Evolutionary conservation across 176 grass and related monocot genomes (phyloP).

Genomic region (Carex pumila): DNA sequence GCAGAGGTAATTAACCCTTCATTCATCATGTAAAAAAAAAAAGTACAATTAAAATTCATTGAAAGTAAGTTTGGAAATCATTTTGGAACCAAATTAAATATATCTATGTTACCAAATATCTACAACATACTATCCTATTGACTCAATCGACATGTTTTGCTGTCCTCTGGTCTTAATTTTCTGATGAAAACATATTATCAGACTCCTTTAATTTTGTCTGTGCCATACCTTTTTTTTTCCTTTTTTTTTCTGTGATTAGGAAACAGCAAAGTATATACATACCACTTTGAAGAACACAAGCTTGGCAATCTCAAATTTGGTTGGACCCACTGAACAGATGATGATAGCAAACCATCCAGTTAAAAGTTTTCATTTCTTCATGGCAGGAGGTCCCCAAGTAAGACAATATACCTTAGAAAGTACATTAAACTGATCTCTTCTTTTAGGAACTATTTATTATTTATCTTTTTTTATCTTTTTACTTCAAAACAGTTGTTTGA

Average conservation of each 20-base stretch:
- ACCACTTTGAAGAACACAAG: conserved; percentile 21
- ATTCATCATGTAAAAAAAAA: background rate
- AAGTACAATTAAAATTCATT: background rate
- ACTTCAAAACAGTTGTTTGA: background rate
- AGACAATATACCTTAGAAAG: background rate
- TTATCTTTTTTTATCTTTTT: background rate
- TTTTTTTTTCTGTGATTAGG: background rate
- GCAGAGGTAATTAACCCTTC: conserved; percentile 14
- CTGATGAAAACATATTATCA: background rate
- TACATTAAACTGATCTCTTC: background rate
- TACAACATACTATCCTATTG: background rate
- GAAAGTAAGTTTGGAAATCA: background rate
- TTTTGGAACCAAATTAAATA: background rate
- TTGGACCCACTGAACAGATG: conserved; percentile 30
- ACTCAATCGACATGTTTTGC: background rate
- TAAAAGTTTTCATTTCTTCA: conserved; percentile 25
- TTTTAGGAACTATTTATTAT: background rate
- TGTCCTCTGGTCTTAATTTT: background rate
- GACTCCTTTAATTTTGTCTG: background rate
- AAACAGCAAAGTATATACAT: conserved; percentile 17
- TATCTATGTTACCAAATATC: background rate
- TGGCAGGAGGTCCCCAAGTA: conserved; percentile 22
- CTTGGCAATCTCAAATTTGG: conserved; percentile 24
- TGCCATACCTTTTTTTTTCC: background rate
- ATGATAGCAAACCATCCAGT: conserved; percentile 24